Conservation (phyloP, 2,329 filamentous ascomycete species). For the Xylariales sp. region DNA sequence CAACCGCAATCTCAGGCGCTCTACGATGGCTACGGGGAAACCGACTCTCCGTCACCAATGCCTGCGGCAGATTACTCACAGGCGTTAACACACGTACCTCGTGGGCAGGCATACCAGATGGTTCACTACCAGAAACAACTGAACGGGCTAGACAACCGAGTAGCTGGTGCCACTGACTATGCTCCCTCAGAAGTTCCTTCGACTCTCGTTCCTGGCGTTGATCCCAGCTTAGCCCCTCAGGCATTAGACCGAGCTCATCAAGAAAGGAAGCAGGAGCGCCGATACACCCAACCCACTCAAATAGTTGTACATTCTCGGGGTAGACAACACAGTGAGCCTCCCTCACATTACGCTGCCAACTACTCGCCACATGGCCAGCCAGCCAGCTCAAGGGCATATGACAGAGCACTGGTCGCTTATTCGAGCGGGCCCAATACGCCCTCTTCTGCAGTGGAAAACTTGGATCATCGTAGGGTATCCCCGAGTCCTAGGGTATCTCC, state of each 20-base stretch:
- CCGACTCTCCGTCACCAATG: constrained; percentile 49
- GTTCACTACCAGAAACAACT: constrained; percentile 47
- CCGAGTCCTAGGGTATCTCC: constrained; percentile 48
- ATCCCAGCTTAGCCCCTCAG: constrained; percentile 66
- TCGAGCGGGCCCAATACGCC: constrained; percentile 41
- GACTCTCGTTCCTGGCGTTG: constrained; percentile 70
- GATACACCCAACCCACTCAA: constrained; percentile 56
- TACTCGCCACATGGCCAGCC: constrained; percentile 43
- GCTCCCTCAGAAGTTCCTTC: constrained; percentile 63
- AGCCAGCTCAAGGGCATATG: constrained; percentile 43
- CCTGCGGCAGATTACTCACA: constrained; percentile 53
- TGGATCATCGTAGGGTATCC: constrained; percentile 50
- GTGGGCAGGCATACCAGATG: constrained; percentile 42
- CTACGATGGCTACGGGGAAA: constrained; percentile 49
- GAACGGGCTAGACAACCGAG: constrained; percentile 53
- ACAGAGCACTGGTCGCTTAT: constrained; percentile 53
- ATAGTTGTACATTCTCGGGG: constrained; percentile 57
- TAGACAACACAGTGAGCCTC: constrained; percentile 51
- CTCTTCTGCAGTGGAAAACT: constrained; percentile 29
- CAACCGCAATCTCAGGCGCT: constrained; percentile 45
- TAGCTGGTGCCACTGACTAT: constrained; percentile 53
- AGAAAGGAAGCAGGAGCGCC: constrained; percentile 61
- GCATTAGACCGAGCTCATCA: constrained; percentile 68
- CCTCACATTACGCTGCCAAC: constrained; percentile 43
- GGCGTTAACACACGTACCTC: constrained; percentile 43